Evolutionary conservation across 1,284 basidiomycete genomes (phyloP).

Genomic region (Malassezia caprae): DNA sequence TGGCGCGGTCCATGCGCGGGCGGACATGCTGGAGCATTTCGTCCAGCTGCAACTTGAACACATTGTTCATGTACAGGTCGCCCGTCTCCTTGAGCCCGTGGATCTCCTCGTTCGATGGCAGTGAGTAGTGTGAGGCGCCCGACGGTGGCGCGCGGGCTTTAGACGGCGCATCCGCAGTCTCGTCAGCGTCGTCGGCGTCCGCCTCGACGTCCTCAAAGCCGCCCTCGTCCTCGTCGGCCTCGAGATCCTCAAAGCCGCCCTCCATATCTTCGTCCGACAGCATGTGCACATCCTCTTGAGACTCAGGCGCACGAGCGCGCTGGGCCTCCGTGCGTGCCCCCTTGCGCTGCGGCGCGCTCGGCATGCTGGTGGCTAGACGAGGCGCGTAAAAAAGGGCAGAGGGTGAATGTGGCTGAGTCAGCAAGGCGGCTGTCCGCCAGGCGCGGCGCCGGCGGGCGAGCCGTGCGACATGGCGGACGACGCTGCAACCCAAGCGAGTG

Average conservation of each 20-base stretch:
- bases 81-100: constrained; percentile 64
- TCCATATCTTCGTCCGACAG: constrained; percentile 44
- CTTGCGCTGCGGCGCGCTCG: constrained; percentile 1
- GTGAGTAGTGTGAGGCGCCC: constrained; percentile 49
- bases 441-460: background rate
- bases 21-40: constrained; percentile 41
- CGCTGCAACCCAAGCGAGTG: background rate
- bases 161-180: constrained; percentile 33
- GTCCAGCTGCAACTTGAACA: constrained; percentile 61
- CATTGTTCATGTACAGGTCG: constrained; percentile 68
- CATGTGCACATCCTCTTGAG: constrained; percentile 17
- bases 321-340: background rate
- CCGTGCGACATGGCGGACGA: constrained; percentile 11
- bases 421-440: background rate
- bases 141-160: constrained; percentile 51
- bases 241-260: constrained; percentile 40
- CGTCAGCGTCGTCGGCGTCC: constrained; percentile 39
- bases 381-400: background rate
- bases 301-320: background rate
- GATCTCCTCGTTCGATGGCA: constrained; percentile 59
- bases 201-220: constrained; percentile 12
- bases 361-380: background rate
- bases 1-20: constrained; percentile 25
- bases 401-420: constrained; percentile 5
- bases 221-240: constrained; percentile 18